Evolutionary conservation across 2,329 filamentous ascomycete genomes (phyloP).

Genomic region (Diaporthe citrichinensis): DNA sequence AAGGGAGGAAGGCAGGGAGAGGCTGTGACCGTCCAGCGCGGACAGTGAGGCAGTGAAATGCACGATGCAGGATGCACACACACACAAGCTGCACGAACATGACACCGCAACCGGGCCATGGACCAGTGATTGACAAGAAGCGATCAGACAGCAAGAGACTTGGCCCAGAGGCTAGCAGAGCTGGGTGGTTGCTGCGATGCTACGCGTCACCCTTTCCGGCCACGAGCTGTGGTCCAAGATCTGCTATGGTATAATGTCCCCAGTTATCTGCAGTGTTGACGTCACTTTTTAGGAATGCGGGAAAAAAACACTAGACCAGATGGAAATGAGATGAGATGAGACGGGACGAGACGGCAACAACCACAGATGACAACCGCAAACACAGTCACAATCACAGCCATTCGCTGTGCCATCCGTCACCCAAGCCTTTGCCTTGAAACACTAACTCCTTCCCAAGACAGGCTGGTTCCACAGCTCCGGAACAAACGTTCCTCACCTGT

Average conservation of each 20-base stretch:
- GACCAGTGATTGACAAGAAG: not conserved
- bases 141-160: not conserved
- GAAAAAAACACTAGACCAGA: not conserved
- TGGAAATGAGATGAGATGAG: constrained; percentile 20
- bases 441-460: not conserved
- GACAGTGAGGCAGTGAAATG: constrained; percentile 15
- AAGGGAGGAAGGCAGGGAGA: not conserved
- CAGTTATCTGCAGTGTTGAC: constrained; percentile 17
- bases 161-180: not conserved
- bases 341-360: constrained; percentile 4
- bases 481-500: not conserved
- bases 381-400: not conserved
- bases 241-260: not conserved
- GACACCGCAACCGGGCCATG: constrained; percentile 8
- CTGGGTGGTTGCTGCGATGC: not conserved
- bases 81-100: constrained; percentile 23
- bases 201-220: constrained; percentile 17
- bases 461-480: constrained; percentile 4
- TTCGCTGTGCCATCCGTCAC: not conserved
- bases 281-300: constrained; percentile 2
- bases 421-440: constrained; percentile 12
- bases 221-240: constrained; percentile 1
- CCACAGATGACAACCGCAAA: not conserved
- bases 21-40: not conserved
- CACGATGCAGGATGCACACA: not conserved